Percentiles rank a stretch among this genome's conserved stretches.
These are phyloP conservation scores for Melampsora occidentalis DNA, from an alignment of 1,284 basidiomycete species.

Conservation along the genomic window DNA sequence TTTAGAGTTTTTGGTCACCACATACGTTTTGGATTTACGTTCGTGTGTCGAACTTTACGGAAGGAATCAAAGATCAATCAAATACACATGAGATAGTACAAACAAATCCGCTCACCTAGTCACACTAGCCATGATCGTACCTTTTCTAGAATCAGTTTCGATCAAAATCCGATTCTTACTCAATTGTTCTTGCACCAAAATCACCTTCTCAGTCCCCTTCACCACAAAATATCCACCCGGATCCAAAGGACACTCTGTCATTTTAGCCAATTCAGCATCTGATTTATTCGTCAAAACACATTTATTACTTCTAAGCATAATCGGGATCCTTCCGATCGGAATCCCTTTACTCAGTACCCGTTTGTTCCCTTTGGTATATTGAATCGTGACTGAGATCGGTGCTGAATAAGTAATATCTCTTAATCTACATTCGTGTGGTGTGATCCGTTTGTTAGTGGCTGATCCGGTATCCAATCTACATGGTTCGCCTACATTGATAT, in stretches of 20 bases:
- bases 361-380: slow-evolving; percentile 88
- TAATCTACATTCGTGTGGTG: slow-evolving; percentile 95
- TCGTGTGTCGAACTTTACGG: slow-evolving; percentile 82
- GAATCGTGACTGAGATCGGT: slow-evolving; percentile 88
- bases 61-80: slow-evolving; percentile 7
- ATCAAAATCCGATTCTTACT: slow-evolving; percentile 99
- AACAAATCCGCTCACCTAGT: slow-evolving; percentile 69
- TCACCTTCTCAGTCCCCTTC: slow-evolving; percentile 99
- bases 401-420: slow-evolving; percentile 95
- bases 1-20: slow-evolving; percentile 86
- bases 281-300: slow-evolving; percentile 77
- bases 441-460: slow-evolving; percentile 76
- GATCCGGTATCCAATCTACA: slow-evolving; percentile 75
- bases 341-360: slow-evolving; percentile 81
- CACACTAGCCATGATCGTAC: slow-evolving; percentile 90
- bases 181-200: slow-evolving; percentile 96
- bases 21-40: slow-evolving; percentile 97
- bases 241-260: slow-evolving; percentile 96
- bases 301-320: slow-evolving; percentile 95
- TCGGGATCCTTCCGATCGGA: slow-evolving; percentile 85
- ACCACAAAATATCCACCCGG: slow-evolving; percentile 99
- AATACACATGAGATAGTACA: not conserved
- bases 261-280: slow-evolving; percentile 77
- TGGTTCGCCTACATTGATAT: slow-evolving; percentile 88
- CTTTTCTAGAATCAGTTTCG: slow-evolving; percentile 79